Evolutionary conservation across 2,329 filamentous ascomycete species (phyloP), one percentile per base, ranked within the genome.

Genomic region (Elsinoe australis): DNA sequence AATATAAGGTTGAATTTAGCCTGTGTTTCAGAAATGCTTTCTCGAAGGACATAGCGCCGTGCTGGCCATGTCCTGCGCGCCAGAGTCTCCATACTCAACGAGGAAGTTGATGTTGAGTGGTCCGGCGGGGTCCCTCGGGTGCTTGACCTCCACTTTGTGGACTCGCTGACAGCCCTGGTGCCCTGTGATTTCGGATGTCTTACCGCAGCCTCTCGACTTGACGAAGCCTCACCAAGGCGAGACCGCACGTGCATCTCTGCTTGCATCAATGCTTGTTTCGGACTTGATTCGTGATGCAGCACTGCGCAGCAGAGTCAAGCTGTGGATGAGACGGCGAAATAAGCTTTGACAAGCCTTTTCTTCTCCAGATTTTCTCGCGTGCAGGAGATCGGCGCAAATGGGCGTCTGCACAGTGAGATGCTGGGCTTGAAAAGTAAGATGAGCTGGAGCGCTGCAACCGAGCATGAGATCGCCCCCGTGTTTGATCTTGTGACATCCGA

Each of bases 311-410:
- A 39, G 14, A 19, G 18, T 21, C 18, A 8, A 22, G 9, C 12
- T 15, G 35, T 39, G 21, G 35, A 39, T 21, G 35, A 39, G 35
- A 26, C 19, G 14, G 2, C 15, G 10, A 44, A 31, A 19, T 26
- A 31, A 44, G 39, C 24, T 44, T 44, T 44, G 24, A 29, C 39
- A 44, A 44, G 4, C 29, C n/a, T n/a, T 26, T 29, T 42, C n/a
- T 42, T 42, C 38, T 42, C 38, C 38, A 21, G 38, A 29, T 42
- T 42, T 42, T 42, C 21, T 5, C 15, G 22, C 15, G 14, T 19
- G 39, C 26, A 29, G 26, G 35, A 39, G 35, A 26, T 39, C 35
- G 35, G 35, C 35, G 18, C 19, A 14, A 14, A 22, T 19, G 19
- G 35, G 15, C 34, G 19, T 15, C 19, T 39, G 35, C 35, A 28